Evolutionary conservation across 2,329 filamentous ascomycete species (phyloP).

Genomic region (Claviceps lovelessii): DNA sequence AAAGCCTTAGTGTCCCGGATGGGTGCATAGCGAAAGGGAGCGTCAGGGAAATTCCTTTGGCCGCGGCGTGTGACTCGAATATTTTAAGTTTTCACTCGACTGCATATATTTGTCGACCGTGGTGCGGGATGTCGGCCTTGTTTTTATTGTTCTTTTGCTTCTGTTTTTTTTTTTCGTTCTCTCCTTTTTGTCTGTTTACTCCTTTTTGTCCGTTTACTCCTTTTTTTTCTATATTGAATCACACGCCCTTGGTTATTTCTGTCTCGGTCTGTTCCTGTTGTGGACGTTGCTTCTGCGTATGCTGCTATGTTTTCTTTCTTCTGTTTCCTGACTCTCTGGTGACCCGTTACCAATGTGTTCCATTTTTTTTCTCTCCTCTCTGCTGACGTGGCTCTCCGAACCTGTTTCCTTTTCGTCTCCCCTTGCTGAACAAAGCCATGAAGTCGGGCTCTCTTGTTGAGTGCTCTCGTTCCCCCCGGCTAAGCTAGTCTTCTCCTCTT

Average conservation of each 20-base stretch:
- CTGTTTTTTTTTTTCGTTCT: background rate
- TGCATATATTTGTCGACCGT: constrained; percentile 5
- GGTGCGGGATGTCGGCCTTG: background rate
- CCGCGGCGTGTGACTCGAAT: constrained; percentile 22
- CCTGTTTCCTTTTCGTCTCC: no score
- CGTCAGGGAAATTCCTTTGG: constrained; percentile 24
- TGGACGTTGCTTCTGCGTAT: background rate
- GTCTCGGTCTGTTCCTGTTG: background rate
- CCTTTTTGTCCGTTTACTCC: background rate
- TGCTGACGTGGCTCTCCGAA: no score
- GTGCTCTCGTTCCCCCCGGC: no score
- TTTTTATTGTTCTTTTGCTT: background rate
- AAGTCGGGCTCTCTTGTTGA: no score
- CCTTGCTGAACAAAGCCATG: no score
- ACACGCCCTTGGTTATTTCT: background rate
- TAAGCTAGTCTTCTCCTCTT: no score
- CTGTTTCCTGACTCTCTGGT: no score
- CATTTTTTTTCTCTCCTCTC: no score
- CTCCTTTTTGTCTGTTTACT: background rate
- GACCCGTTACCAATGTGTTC: no score
- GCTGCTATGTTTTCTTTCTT: background rate
- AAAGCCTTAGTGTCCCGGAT: constrained; percentile 24
- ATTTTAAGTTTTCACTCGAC: constrained; percentile 13
- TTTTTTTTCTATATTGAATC: background rate
- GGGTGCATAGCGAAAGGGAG: constrained; percentile 30